phyloP scores from a whole-genome alignment of 2,329 filamentous ascomycete genomes.

The Botryosphaeria dothidea region DNA sequence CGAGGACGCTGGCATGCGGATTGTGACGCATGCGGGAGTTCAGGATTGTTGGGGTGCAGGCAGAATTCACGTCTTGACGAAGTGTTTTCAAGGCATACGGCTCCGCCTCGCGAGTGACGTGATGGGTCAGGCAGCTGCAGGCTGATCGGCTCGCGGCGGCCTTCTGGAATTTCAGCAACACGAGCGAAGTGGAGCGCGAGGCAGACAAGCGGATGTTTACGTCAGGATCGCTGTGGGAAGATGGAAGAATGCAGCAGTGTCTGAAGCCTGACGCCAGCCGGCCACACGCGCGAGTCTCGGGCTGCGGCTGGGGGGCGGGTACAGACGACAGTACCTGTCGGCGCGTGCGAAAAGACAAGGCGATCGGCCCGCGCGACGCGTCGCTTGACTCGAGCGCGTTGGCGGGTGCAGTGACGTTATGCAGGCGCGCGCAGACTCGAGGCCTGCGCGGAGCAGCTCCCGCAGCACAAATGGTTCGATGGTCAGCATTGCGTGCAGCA shows the following conservation, averaged over 20 bases:
- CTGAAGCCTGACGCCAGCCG: not conserved
- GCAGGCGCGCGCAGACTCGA: too few relatives aligned
- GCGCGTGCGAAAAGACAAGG: not conserved
- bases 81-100: constrained; percentile 11
- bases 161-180: constrained; percentile 4
- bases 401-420: not conserved
- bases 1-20: not conserved
- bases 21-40: not conserved
- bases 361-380: not conserved
- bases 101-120: constrained; percentile 6
- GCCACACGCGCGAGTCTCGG: not conserved
- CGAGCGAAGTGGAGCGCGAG: not conserved
- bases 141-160: not conserved
- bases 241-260: not conserved
- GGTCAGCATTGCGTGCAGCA: constrained; percentile 6
- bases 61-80: not conserved
- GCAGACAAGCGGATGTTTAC: not conserved
- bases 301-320: too few relatives aligned
- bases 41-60: not conserved
- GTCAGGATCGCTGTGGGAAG: not conserved
- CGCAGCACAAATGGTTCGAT: not conserved
- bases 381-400: not conserved
- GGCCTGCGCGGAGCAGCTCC: not conserved
- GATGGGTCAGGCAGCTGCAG: not conserved
- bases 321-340: too few relatives aligned